Evolutionary conservation across 1,139 yeast genomes (phyloP).

Genomic region (Yamadazyma atmosphaerica): DNA sequence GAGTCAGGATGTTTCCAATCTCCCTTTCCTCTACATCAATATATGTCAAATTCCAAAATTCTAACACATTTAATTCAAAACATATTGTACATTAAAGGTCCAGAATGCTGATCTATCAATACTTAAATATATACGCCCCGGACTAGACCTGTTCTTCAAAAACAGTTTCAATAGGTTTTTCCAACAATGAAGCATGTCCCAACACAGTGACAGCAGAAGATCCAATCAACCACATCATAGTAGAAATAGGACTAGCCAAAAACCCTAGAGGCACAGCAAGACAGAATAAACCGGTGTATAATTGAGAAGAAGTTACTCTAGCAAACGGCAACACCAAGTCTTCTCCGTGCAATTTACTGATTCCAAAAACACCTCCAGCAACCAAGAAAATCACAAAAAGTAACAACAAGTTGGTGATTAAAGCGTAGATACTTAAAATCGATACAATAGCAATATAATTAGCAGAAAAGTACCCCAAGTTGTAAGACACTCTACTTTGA

Average conservation of each 20-base stretch:
- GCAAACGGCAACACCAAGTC: constrained; percentile 75
- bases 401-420: constrained; percentile 80
- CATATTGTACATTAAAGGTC: background rate
- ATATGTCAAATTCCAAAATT: too few species aligned
- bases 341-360: constrained; percentile 74
- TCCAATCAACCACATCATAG: constrained; percentile 96
- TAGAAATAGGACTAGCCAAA: constrained; percentile 89
- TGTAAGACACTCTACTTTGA: constrained; percentile 85
- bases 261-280: constrained; percentile 86
- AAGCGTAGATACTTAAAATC: constrained; percentile 54
- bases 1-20: too few species aligned
- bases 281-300: constrained; percentile 82
- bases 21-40: too few species aligned
- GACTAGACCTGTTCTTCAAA: constrained; percentile 76
- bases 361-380: constrained; percentile 73
- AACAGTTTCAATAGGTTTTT: constrained; percentile 96
- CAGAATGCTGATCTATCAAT: background rate
- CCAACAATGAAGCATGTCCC: constrained; percentile 92
- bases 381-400: constrained; percentile 76
- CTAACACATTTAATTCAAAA: too few species aligned
- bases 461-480: constrained; percentile 83
- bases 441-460: constrained; percentile 79
- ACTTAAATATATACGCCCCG: background rate
- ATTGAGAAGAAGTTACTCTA: constrained; percentile 73
- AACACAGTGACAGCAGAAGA: constrained; percentile 85